These are phyloP conservation scores for Epichloe hybrida DNA, from an alignment of 2,329 filamentous ascomycete genomes.

Conservation along the genomic window DNA sequence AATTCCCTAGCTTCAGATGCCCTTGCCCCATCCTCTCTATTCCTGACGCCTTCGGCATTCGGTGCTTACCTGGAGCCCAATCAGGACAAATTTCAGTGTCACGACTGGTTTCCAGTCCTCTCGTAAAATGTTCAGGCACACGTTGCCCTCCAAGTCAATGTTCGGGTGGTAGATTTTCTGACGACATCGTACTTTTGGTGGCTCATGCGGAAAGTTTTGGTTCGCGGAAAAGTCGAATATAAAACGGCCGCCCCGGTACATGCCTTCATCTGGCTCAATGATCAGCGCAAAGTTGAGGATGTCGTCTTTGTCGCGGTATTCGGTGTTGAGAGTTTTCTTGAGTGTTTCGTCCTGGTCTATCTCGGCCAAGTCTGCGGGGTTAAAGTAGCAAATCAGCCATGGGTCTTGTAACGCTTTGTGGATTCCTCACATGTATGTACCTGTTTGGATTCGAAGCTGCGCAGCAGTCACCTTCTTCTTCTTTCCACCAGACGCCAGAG, in stretches of 20 bases:
- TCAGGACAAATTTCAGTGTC: constrained; percentile 91
- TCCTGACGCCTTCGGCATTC: neutral
- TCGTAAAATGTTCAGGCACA: constrained; percentile 90
- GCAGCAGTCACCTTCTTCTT: constrained; percentile 99
- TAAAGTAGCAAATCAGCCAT: neutral
- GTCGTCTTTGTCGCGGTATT: constrained; percentile 72
- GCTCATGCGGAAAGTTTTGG: constrained; percentile 92
- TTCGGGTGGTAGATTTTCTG: constrained; percentile 99
- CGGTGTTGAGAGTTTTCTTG: constrained; percentile 65
- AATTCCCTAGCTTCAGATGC: neutral
- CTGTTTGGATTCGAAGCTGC: constrained; percentile 90
- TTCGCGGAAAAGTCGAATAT: constrained; percentile 86
- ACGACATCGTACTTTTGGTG: constrained; percentile 90
- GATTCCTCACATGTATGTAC: constrained; percentile 32
- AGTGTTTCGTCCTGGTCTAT: constrained; percentile 42
- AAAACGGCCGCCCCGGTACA: constrained; percentile 80
- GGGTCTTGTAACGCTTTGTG: neutral
- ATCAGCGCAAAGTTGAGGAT: constrained; percentile 73
- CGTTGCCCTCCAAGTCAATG: constrained; percentile 94
- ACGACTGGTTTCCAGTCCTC: constrained; percentile 99
- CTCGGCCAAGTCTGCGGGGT: constrained; percentile 57
- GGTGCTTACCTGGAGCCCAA: constrained; percentile 64
- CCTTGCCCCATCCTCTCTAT: neutral
- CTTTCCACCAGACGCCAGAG: constrained; percentile 56
- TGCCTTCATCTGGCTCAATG: constrained; percentile 73